Percentiles rank a stretch among this genome's conserved stretches.
phyloP scores from a whole-genome alignment of 2,329 filamentous ascomycete species.

The Claviceps sp. region DNA sequence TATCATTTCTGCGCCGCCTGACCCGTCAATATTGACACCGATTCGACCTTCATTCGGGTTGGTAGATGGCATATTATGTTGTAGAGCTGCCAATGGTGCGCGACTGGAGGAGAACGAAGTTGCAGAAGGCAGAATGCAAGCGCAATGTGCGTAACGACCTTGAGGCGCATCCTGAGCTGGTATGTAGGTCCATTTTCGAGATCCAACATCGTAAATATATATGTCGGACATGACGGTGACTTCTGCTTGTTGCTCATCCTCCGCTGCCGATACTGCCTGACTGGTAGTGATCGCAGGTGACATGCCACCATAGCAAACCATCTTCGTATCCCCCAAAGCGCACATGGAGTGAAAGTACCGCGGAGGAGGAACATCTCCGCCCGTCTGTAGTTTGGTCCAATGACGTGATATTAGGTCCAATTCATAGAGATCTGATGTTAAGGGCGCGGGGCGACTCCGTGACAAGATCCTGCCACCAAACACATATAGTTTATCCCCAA shows the following conservation, averaged over 20 bases:
- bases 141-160: constrained; percentile 92
- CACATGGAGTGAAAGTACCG: constrained; percentile 97
- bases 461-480: constrained; percentile 88
- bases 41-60: constrained; percentile 79
- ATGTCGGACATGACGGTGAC: constrained; percentile 97
- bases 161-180: constrained; percentile 72
- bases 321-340: constrained; percentile 80
- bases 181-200: constrained; percentile 74
- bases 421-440: constrained; percentile 88
- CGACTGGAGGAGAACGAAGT: constrained; percentile 75
- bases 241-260: constrained; percentile 50
- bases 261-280: constrained; percentile 27
- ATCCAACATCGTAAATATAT: constrained; percentile 81
- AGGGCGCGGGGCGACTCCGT: constrained; percentile 59
- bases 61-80: constrained; percentile 74
- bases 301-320: constrained; percentile 98
- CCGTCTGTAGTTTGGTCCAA: constrained; percentile 80
- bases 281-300: constrained; percentile 50
- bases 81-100: constrained; percentile 73
- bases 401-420: constrained; percentile 81
- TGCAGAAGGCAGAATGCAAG: constrained; percentile 78
- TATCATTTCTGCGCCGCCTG: constrained; percentile 91
- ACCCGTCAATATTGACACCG: constrained; percentile 78
- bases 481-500: constrained; percentile 93
- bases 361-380: constrained; percentile 75